Conservation (phyloP, 2,329 filamentous ascomycete species). For the Sporothrix protearum region DNA sequence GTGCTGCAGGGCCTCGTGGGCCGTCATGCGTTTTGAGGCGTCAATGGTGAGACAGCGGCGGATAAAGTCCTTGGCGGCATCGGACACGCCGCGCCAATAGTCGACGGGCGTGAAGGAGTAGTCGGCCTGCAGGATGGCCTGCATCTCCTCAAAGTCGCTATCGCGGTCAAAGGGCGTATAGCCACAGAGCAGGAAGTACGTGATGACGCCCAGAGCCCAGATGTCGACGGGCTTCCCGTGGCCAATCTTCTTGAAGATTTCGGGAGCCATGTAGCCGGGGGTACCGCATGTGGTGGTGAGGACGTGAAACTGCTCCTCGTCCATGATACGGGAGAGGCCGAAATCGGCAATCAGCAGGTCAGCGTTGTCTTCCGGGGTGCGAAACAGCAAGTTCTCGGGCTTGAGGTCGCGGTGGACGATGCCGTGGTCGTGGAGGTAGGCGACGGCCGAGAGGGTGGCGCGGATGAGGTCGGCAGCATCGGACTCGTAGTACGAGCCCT, state of each 20-base stretch:
- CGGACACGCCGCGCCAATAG: constrained; percentile 93
- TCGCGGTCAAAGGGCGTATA: constrained; percentile 98
- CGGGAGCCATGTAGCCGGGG: constrained; percentile 97
- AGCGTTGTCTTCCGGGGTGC: constrained; percentile 95
- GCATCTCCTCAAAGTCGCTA: constrained; percentile 98
- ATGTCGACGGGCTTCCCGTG: constrained; percentile 98
- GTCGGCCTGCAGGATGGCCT: constrained; percentile 93
- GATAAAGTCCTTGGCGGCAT: constrained; percentile 86
- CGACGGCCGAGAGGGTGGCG: constrained; percentile 92
- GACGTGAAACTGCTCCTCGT: constrained; percentile 97
- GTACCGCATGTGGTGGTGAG: constrained; percentile 97
- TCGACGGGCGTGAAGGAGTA: constrained; percentile 92
- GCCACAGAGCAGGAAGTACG: constrained; percentile 95
- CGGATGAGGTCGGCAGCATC: constrained; percentile 94
- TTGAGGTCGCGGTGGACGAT: constrained; percentile 98
- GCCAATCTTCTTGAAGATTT: constrained; percentile 98
- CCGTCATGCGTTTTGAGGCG: constrained; percentile 80
- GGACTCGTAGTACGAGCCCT: constrained; percentile 96
- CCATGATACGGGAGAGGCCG: constrained; percentile 94
- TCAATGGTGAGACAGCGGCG: constrained; percentile 87
- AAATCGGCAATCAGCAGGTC: constrained; percentile 97
- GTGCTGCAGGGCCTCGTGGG: constrained; percentile 71
- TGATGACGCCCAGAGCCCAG: constrained; percentile 98
- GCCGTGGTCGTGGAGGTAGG: constrained; percentile 96
- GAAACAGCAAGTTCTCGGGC: constrained; percentile 93